A percentile compares a stretch with the other conserved stretches of the same genome.
phyloP scores from a whole-genome alignment of 2,329 filamentous ascomycete genomes.

The Dryadomyces quercivorus region DNA sequence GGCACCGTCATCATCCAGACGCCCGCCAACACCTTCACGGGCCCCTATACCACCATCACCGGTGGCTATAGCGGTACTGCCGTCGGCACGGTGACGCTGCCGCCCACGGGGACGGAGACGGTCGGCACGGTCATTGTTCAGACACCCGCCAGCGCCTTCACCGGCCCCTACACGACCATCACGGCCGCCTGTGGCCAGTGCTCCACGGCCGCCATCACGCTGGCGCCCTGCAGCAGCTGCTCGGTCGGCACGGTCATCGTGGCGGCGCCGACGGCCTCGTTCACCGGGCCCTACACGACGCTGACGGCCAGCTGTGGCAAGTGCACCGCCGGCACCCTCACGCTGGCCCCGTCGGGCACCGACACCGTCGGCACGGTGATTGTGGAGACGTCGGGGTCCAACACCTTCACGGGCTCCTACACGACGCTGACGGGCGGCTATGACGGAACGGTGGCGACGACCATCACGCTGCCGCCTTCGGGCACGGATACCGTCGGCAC shows the following conservation, averaged over 20 bases:
- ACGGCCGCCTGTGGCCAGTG: conserved; percentile 6
- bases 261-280: not conserved
- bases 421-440: not conserved
- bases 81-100: conserved; percentile 8
- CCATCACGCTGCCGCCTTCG: not conserved
- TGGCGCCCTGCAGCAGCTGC: conserved; percentile 5
- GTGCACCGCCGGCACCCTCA: not conserved
- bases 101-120: conserved; percentile 3
- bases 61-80: conserved; percentile 7
- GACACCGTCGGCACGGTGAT: conserved; percentile 31
- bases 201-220: conserved; percentile 5
- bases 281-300: conserved; percentile 2
- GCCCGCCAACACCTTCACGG: not conserved
- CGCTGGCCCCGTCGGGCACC: conserved; percentile 23
- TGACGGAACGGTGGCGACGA: not conserved
- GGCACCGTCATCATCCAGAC: conserved; percentile 6
- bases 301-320: not conserved
- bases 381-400: conserved; percentile 1
- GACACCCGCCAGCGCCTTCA: not conserved
- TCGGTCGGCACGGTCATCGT: conserved; percentile 5
- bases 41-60: not conserved
- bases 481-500: not conserved
- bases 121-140: not conserved
- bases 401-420: not conserved
- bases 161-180: conserved; percentile 7